Evolutionary conservation across 331 rosid species (phyloP).

Genomic region (Arachis monticola): DNA sequence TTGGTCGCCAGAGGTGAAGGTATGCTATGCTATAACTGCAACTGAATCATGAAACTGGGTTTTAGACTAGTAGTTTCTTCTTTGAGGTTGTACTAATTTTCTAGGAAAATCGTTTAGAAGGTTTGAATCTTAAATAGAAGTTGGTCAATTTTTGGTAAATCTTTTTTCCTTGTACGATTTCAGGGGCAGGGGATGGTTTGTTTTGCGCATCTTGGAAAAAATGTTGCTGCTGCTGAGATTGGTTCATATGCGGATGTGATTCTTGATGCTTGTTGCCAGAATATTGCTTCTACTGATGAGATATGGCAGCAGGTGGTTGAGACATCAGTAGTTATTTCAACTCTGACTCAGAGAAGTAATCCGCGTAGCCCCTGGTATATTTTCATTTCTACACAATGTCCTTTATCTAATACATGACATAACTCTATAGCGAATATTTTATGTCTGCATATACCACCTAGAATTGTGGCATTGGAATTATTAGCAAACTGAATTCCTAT

Average conservation of each 20-base stretch:
- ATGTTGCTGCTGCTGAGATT: conserved; percentile 67
- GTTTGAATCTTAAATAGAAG: conserved; percentile 11
- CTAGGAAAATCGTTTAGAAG: conserved; percentile 3
- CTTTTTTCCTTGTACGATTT: conserved; percentile 30
- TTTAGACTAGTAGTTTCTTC: conserved; percentile 8
- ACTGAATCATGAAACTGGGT: conserved; percentile 11
- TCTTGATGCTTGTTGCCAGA: conserved; percentile 98
- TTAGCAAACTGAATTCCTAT: conserved; percentile 27
- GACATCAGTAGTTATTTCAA: conserved; percentile 73
- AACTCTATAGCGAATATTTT: background rate
- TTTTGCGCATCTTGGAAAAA: conserved; percentile 68
- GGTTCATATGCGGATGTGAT: conserved; percentile 75
- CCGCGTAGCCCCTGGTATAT: conserved; percentile 90
- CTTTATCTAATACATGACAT: conserved; percentile 20
- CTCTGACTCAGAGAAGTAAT: conserved; percentile 67
- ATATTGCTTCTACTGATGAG: conserved; percentile 77
- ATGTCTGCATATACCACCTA: conserved; percentile 12
- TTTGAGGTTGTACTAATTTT: conserved; percentile 2
- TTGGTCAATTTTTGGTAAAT: conserved; percentile 18
- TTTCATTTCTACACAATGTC: conserved; percentile 35
- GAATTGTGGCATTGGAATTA: conserved; percentile 16
- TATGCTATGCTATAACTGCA: conserved; percentile 43
- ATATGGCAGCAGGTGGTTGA: conserved; percentile 83
- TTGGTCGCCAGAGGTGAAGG: conserved; percentile 95
- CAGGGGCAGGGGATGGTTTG: conserved; percentile 90